Evolutionary conservation across 2,329 filamentous ascomycete genomes (phyloP).

Genomic region (Ceratocystis colombiana): DNA sequence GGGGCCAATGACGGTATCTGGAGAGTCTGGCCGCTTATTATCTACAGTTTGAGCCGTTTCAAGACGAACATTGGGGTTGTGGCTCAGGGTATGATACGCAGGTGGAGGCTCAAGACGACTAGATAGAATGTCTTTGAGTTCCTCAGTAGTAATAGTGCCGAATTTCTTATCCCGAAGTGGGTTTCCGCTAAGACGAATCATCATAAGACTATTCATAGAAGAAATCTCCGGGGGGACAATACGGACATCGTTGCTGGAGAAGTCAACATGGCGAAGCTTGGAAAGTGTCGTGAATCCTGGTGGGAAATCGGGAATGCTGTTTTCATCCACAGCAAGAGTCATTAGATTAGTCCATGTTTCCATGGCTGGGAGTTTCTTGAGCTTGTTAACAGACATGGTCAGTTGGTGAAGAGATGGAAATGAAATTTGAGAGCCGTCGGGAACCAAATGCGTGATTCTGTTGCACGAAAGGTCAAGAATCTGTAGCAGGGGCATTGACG

Average conservation of each 20-base stretch:
- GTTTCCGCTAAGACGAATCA: constrained; percentile 75
- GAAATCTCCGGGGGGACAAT: constrained; percentile 66
- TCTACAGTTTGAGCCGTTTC: background rate
- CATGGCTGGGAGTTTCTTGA: constrained; percentile 63
- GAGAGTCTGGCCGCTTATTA: constrained; percentile 20
- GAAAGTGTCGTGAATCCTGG: constrained; percentile 59
- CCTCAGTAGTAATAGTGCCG: constrained; percentile 65
- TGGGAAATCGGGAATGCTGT: constrained; percentile 66
- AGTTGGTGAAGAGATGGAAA: constrained; percentile 65
- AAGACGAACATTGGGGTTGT: constrained; percentile 1
- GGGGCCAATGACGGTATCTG: constrained; percentile 25
- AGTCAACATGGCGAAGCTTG: constrained; percentile 65
- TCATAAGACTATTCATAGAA: constrained; percentile 65
- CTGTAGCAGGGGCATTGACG: constrained; percentile 55
- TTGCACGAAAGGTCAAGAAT: constrained; percentile 71
- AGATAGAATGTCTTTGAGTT: constrained; percentile 65
- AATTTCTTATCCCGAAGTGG: constrained; percentile 83
- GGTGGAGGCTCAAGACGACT: constrained; percentile 52
- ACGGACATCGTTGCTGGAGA: constrained; percentile 75
- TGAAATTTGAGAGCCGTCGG: constrained; percentile 39
- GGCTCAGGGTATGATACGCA: constrained; percentile 22
- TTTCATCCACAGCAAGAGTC: constrained; percentile 70
- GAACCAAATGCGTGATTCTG: constrained; percentile 48
- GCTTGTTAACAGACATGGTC: constrained; percentile 68
- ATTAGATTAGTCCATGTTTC: constrained; percentile 62